Conservation (phyloP, 352 stramenopile species). For the Globisporangium irregulare region DNA sequence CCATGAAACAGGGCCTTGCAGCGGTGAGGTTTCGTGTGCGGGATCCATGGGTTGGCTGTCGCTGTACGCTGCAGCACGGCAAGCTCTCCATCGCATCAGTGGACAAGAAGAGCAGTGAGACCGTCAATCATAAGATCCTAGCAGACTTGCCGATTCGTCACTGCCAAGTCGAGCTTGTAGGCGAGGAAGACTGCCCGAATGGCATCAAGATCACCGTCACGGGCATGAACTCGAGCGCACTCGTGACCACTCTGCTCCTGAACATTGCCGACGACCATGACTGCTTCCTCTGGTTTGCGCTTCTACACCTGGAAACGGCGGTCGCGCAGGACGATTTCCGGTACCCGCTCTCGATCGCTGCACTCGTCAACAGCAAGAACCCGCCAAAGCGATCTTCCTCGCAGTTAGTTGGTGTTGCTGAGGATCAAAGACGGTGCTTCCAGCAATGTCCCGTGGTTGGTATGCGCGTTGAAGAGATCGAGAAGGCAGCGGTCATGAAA, state of each 20-base stretch:
- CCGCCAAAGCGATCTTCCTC: constrained; percentile 18
- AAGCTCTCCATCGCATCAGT: constrained; percentile 29
- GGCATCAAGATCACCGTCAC: constrained; percentile 42
- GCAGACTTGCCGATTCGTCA: constrained; percentile 42
- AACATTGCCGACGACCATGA: constrained; percentile 44
- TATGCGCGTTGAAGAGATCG: constrained; percentile 38
- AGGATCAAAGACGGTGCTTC: constrained; percentile 35
- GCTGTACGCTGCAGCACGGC: constrained; percentile 35
- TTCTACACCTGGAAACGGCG: constrained; percentile 49
- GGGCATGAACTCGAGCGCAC: not conserved
- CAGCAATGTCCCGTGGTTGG: constrained; percentile 35
- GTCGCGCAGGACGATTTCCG: constrained; percentile 40
- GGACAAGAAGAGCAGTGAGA: not conserved
- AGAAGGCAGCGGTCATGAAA: constrained; percentile 24
- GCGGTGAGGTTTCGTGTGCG: constrained; percentile 35
- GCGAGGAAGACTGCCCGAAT: constrained; percentile 39
- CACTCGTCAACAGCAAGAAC: constrained; percentile 23
- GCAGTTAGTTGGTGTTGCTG: constrained; percentile 15
- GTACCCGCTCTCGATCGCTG: constrained; percentile 30
- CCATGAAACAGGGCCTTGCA: constrained; percentile 32
- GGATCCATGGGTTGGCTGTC: constrained; percentile 35
- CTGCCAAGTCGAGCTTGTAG: constrained; percentile 44
- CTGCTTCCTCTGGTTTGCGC: constrained; percentile 50
- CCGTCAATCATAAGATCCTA: not conserved
- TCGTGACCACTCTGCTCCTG: constrained; percentile 36